Base-by-base conservation (phyloP, 2,329 filamentous ascomycete species). In the Monilinia fructicola region DNA sequence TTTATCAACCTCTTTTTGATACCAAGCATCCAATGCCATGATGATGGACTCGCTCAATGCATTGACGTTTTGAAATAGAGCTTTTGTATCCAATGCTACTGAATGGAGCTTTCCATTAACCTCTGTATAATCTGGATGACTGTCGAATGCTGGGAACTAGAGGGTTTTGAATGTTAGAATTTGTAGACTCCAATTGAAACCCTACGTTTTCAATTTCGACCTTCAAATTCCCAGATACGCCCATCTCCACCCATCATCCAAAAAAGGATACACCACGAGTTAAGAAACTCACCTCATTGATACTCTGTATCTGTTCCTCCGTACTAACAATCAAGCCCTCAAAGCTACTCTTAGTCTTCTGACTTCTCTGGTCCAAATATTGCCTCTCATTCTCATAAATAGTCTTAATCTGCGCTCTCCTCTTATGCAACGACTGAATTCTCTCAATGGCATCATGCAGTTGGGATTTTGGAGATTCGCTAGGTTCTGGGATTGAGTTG, bases 221-320 rank as follows among this genome's bases (percentile, higher is more conserved):
- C n/a, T 46, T 11, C 21, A 21, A 21, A 52, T 28, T 2, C 11
- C 44, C 35, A 52, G 3, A 0, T 16, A 18, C n/a, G n/a, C 18
- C 23, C 14, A 28, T 38, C n/a, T 3, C 21, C 14, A 9, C 21
- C 16, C 21, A 44, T 54, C 9, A 1, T 12, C 40, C 40, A 16
- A 42, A 40, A 23, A 53, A 53, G 11, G 18, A 35, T 35, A 7
- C 31, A 35, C 31, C 6, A 7, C 5, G 9, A 35, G 5, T 35
- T 21, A 23, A 46, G 16, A 23, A 38, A 18, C 64, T 28, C 16
- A 66, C 64, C 58, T 66, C 64, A 50, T 63, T 66, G 28, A 66
- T 66, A 54, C 56, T 65, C 21, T 67, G 66, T 38, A 67, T 67
- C 42, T 67, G 66, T 42, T 67, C 66, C 55, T 65, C 66, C 4